Percentiles rank a stretch among this genome's conserved stretches.
These are phyloP conservation scores for Panicum miliaceum DNA, from an alignment of 176 grass and related monocot species.

Conservation along the genomic window DNA sequence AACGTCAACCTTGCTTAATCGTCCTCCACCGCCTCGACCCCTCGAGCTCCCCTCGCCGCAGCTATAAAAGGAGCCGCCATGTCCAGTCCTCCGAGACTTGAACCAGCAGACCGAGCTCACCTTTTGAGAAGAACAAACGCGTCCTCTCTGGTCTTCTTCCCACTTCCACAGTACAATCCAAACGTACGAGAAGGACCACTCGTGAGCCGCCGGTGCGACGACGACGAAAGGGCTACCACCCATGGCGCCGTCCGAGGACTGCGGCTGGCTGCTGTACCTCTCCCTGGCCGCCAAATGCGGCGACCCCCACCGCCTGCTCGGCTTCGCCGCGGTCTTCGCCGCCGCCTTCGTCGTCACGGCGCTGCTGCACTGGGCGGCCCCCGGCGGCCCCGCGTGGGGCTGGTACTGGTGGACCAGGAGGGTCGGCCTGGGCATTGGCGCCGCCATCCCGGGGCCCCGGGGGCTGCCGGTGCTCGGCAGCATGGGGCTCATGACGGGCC, in stretches of 20 bases:
- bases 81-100: slow-evolving; percentile 11
- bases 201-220: background rate
- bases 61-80: slow-evolving; percentile 44
- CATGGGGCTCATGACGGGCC: slow-evolving; percentile 70
- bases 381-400: slow-evolving; percentile 79
- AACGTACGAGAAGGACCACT: background rate
- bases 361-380: slow-evolving; percentile 64
- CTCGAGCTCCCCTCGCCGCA: background rate
- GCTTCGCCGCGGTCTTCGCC: slow-evolving; percentile 12
- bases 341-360: slow-evolving; percentile 36
- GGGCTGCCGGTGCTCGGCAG: slow-evolving; percentile 70
- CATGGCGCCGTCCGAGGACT: slow-evolving; percentile 53
- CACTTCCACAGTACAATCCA: background rate
- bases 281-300: slow-evolving; percentile 74
- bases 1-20: background rate
- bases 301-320: slow-evolving; percentile 40
- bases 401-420: slow-evolving; percentile 56
- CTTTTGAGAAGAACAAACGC: background rate
- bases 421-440: background rate
- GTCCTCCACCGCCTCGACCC: background rate
- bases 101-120: background rate
- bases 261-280: slow-evolving; percentile 62
- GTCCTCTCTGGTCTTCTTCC: background rate
- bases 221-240: no score
- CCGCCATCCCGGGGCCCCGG: slow-evolving; percentile 58